These are phyloP conservation scores for Keithomyces neogunnii DNA, from an alignment of 2,329 filamentous ascomycete genomes.

Conservation along the genomic window DNA sequence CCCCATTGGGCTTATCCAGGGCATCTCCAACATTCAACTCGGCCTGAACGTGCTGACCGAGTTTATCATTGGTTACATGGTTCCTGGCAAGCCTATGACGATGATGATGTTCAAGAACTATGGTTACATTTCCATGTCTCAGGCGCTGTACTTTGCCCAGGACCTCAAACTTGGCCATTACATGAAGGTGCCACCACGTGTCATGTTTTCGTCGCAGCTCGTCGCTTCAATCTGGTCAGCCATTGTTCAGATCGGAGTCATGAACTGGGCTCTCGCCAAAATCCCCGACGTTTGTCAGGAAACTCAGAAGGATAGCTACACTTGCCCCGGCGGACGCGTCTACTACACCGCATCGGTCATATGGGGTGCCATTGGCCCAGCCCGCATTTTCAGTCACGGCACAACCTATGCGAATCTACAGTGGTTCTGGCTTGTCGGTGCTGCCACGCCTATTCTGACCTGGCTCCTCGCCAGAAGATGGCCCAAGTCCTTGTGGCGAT, in stretches of 20 bases:
- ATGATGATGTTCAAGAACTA: constrained; percentile 77
- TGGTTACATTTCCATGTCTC: constrained; percentile 59
- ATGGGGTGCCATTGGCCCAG: constrained; percentile 66
- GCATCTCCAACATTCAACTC: constrained; percentile 53
- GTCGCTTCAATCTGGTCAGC: constrained; percentile 53
- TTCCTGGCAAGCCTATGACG: constrained; percentile 59
- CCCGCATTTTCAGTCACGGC: constrained; percentile 56
- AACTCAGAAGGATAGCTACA: constrained; percentile 47
- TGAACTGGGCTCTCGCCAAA: constrained; percentile 55
- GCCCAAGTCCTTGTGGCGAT: constrained; percentile 53
- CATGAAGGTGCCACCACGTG: constrained; percentile 56
- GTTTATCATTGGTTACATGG: constrained; percentile 65
- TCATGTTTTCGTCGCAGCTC: constrained; percentile 53
- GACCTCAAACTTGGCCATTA: constrained; percentile 63
- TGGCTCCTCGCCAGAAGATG: constrained; percentile 54
- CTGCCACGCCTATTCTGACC: constrained; percentile 51
- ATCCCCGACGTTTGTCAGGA: constrained; percentile 55
- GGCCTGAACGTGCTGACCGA: constrained; percentile 66
- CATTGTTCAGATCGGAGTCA: constrained; percentile 53
- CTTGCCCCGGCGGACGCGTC: constrained; percentile 44
- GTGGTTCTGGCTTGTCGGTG: constrained; percentile 65
- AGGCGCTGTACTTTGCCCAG: constrained; percentile 56
- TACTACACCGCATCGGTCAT: constrained; percentile 63
- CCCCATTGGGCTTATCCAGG: constrained; percentile 53
- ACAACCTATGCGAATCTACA: constrained; percentile 56